Evolutionary conservation across 148 eudicot genomes (phyloP).

Genomic region (Vaccinium corymbosum): DNA sequence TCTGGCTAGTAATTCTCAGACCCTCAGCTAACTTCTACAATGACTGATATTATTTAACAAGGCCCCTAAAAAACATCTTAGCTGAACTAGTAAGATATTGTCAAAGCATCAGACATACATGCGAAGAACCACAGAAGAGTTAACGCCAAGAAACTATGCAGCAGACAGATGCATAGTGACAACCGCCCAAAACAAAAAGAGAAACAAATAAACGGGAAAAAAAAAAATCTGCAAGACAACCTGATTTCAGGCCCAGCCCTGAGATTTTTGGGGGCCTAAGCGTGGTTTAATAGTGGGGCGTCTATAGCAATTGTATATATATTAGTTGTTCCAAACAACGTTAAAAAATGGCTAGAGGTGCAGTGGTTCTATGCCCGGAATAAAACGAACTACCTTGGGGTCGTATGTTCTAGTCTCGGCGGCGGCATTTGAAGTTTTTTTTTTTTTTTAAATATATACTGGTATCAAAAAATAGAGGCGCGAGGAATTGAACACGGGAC

Average conservation of each 20-base stretch:
- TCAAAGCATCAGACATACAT: background rate
- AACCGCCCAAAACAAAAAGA: background rate
- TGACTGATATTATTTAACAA: background rate
- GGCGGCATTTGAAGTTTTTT: no score
- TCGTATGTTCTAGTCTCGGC: no score
- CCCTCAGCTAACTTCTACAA: background rate
- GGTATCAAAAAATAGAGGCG: no score
- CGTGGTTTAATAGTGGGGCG: no score
- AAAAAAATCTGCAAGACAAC: background rate
- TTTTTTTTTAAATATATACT: no score
- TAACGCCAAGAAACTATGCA: background rate
- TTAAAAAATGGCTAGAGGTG: no score
- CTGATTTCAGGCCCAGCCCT: background rate
- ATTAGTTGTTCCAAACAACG: no score
- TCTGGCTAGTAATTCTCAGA: background rate
- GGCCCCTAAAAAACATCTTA: background rate
- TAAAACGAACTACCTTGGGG: no score
- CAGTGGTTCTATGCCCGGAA: no score
- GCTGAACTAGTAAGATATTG: background rate
- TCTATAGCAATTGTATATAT: no score
- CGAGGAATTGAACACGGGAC: no score
- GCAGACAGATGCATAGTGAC: background rate
- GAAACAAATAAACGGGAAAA: background rate
- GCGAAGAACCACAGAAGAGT: background rate
- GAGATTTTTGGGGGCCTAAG: no score